phyloP scores from a whole-genome alignment of 768 basidiomycete species.

The Leucocoprinus sp. region DNA sequence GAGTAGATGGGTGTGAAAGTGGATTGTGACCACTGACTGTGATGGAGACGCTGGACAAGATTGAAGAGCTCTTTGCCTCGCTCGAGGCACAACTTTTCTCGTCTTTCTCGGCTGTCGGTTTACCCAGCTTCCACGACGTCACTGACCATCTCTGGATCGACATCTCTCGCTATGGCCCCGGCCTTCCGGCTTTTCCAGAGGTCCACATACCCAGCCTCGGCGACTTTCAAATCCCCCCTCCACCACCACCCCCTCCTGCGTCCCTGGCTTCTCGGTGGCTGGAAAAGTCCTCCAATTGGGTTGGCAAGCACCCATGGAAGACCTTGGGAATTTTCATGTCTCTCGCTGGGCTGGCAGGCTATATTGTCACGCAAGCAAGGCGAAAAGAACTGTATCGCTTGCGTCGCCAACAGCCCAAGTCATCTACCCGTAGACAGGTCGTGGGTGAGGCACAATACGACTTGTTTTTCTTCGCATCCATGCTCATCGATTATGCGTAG shows the following conservation, averaged over 20 bases:
- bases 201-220: constrained; percentile 56
- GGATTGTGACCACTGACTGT: constrained; percentile 10
- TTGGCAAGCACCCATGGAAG: constrained; percentile 53
- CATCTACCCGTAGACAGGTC: constrained; percentile 53
- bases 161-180: constrained; percentile 73
- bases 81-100: constrained; percentile 55
- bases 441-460: constrained; percentile 41
- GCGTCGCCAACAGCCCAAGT: constrained; percentile 34
- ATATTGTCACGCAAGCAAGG: constrained; percentile 21
- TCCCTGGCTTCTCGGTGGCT: constrained; percentile 40
- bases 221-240: constrained; percentile 56
- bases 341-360: constrained; percentile 55
- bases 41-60: constrained; percentile 46
- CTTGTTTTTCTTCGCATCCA: background rate
- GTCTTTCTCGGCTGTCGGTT: constrained; percentile 47
- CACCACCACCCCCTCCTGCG: constrained; percentile 57
- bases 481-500: constrained; percentile 26
- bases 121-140: constrained; percentile 58
- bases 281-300: constrained; percentile 43
- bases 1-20: too few species aligned
- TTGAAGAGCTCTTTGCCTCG: constrained; percentile 63
- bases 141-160: constrained; percentile 69
- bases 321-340: constrained; percentile 46
- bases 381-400: constrained; percentile 20
- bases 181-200: constrained; percentile 44